Conservation (phyloP, 345 rosid species). For the Citropsis articulata region DNA sequence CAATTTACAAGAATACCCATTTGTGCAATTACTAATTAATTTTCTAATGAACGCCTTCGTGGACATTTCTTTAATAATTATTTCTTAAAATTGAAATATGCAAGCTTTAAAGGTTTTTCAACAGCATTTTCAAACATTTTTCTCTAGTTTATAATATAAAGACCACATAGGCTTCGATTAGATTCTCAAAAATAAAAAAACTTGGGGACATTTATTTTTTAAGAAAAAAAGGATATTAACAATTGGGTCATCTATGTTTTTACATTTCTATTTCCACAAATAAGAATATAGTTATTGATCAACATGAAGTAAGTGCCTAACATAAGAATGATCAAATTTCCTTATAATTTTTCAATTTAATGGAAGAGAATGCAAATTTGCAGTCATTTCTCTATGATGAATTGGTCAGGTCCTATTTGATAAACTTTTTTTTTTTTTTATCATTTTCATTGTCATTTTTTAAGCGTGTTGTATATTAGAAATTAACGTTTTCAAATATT, state of each 20-base stretch:
- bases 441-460: too few relatives aligned
- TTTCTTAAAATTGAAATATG: neutral
- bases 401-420: too few relatives aligned
- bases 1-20: constrained; percentile 1
- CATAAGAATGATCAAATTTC: neutral
- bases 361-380: neutral
- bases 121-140: neutral
- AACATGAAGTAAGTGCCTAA: too few relatives aligned
- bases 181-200: neutral
- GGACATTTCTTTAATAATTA: neutral
- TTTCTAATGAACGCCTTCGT: too few relatives aligned
- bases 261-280: neutral
- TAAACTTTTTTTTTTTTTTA: too few relatives aligned
- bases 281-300: neutral
- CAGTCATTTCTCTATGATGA: too few relatives aligned
- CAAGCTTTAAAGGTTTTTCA: neutral
- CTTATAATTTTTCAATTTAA: too few relatives aligned
- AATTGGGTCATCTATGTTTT: neutral
- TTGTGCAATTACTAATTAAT: neutral
- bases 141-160: too few relatives aligned
- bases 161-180: neutral
- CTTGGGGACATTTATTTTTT: too few relatives aligned
- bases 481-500: too few relatives aligned
- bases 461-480: too few relatives aligned
- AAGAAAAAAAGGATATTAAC: neutral